Percentiles rank a stretch among this genome's conserved stretches.
Conservation (phyloP, 139 green algal genomes). For the Closterium sp. region DNA sequence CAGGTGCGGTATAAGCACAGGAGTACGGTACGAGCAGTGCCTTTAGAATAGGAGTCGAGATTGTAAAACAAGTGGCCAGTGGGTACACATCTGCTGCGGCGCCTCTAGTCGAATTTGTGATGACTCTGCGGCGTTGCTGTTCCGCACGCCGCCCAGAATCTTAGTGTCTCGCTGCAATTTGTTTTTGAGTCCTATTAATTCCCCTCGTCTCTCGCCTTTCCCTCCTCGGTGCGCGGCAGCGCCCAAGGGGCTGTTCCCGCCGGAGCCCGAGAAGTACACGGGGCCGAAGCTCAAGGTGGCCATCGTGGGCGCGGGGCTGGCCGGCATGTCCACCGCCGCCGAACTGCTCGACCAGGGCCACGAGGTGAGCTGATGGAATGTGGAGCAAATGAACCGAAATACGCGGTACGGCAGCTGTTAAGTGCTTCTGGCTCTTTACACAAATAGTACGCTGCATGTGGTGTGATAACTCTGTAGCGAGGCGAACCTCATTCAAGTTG, state of each 20-base stretch:
- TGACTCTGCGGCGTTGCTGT: too few species aligned
- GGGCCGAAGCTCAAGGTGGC: slow-evolving; percentile 48
- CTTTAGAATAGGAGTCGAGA: too few species aligned
- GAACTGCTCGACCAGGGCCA: slow-evolving; percentile 91
- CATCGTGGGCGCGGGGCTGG: slow-evolving; percentile 46
- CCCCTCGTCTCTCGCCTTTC: neutral
- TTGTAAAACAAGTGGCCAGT: too few species aligned
- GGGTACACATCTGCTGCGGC: too few species aligned
- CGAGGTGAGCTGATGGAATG: slow-evolving; percentile 37
- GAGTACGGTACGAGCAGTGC: neutral
- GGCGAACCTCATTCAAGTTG: neutral
- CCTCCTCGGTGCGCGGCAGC: neutral
- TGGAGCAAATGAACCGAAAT: neutral
- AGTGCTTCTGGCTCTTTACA: too few species aligned
- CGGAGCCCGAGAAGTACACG: slow-evolving; percentile 38
- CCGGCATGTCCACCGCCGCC: slow-evolving; percentile 87
- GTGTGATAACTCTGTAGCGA: too few species aligned
- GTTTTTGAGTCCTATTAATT: neutral
- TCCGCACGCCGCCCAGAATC: too few species aligned
- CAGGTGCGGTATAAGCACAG: neutral
- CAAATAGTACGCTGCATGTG: too few species aligned
- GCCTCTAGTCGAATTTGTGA: too few species aligned
- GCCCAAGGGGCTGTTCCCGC: slow-evolving; percentile 29
- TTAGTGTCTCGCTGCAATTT: neutral
- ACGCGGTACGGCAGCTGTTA: neutral